A percentile compares a stretch with the other conserved stretches of the same genome.
Conservation (phyloP, 2,329 filamentous ascomycete genomes). For the Trichoderma aggressivum region DNA sequence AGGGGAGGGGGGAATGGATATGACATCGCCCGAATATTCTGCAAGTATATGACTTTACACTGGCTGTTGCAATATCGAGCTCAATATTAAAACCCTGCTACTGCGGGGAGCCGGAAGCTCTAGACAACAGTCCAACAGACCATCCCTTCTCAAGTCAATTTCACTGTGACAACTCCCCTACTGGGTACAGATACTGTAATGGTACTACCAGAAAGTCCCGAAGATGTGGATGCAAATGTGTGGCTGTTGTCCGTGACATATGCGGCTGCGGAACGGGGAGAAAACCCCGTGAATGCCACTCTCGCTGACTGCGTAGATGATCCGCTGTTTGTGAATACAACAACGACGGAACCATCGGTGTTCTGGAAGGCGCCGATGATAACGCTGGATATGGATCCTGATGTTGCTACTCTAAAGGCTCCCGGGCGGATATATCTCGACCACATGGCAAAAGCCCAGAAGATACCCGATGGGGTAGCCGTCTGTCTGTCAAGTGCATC, state of each 20-base stretch:
- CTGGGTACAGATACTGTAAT: not conserved
- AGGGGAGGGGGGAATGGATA: not conserved
- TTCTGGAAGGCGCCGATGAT: conserved; percentile 3
- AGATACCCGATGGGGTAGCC: conserved; percentile 6
- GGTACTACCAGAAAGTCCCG: not conserved
- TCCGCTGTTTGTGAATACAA: conserved; percentile 5
- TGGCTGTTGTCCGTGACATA: conserved; percentile 3
- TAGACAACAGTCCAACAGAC: not conserved
- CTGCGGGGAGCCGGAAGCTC: not conserved
- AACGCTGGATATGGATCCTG: not conserved
- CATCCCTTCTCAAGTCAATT: not conserved
- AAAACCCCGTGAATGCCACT: not conserved
- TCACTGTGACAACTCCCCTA: not conserved
- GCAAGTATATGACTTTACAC: not conserved
- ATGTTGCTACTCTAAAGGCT: not conserved
- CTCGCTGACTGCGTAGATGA: not conserved
- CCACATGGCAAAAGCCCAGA: conserved; percentile 14
- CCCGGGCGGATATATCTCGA: conserved; percentile 2
- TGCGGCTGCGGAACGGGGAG: not conserved
- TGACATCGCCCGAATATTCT: not conserved
- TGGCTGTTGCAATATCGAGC: not conserved
- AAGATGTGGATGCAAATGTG: not conserved
- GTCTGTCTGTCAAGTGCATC: conserved; percentile 5
- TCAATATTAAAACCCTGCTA: not conserved
- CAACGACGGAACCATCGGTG: not conserved